phyloP scores from a whole-genome alignment of 768 basidiomycete species.

The Chalciporus sphaerocephalus region DNA sequence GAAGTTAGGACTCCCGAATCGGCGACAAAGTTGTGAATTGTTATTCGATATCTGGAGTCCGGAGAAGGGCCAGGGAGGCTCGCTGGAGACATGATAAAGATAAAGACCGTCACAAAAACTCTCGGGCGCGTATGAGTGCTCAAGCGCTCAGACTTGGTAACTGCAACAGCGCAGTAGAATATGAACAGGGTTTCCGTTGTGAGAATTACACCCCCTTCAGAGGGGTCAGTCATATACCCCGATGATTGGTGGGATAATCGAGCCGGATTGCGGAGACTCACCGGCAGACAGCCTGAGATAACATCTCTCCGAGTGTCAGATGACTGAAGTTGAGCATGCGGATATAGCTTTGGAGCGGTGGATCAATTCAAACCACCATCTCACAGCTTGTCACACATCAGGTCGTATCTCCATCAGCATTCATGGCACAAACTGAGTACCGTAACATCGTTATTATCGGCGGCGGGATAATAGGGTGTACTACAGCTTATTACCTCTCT shows the following conservation, averaged over 20 bases:
- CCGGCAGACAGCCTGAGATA: too few species aligned
- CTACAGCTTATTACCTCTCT: conserved; percentile 76
- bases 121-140: too few species aligned
- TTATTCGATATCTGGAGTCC: conserved; percentile 6
- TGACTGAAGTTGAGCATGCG: neutral
- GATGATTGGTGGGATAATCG: too few species aligned
- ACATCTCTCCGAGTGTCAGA: too few species aligned
- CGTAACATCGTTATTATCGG: conserved; percentile 70
- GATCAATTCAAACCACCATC: neutral
- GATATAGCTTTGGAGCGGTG: conserved; percentile 2
- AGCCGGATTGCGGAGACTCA: too few species aligned
- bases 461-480: conserved; percentile 83
- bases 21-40: conserved; percentile 22
- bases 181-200: neutral
- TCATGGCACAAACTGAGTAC: conserved; percentile 19
- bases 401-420: neutral
- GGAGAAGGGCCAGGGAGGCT: neutral
- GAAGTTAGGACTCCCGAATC: neutral
- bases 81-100: neutral
- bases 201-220: neutral
- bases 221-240: neutral
- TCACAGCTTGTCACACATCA: neutral
- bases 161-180: too few species aligned
- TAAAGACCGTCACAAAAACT: neutral
- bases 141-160: too few species aligned